Base-by-base conservation (phyloP, 2,329 filamentous ascomycete species). In the Mycocentrospora acerina region DNA sequence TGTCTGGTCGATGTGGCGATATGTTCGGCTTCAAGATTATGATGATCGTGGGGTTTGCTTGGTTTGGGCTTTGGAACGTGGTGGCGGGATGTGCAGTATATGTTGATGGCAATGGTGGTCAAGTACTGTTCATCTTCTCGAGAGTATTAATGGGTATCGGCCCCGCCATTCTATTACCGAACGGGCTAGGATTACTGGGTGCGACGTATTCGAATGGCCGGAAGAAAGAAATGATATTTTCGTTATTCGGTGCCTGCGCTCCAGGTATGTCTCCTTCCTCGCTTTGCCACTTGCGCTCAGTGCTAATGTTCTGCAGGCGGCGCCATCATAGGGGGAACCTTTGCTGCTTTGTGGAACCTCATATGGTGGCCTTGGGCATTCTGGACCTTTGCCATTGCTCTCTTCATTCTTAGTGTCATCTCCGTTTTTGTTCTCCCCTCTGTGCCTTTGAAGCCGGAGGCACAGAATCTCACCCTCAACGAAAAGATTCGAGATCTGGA, bases 131-230 rank as follows among this genome's bases (percentile, higher is more conserved):
- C 41, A 60, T 63, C 24, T 64, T 66, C 27, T 55, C 62, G 1
- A 47, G 68, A 26, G 68, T 62, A 0, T 32, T 71, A 17, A 55
- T 61, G 31, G 75, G 80, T 0, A 73, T 83, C 13, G 84, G 83
- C 0, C 79, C 81, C 0, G 81, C 82, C 0, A 69, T 87, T 24
- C 66, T 76, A 9, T 67, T 86, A 16, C 83, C 84, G 1, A 87
- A 85, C 45, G 80, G 72, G 0, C 63, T 86, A 15, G 82, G 81
- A 2, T 70, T 88, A 10, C 61, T 86, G 0, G 82, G 81, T 2
- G 68, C 70, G 0, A 72, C 76, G 0, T 85, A 83, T 47, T 64
- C 71, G 0, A 77, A 77, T 0, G 81, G 82, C 0, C 68, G 63
- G 35, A 71, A 74, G 41, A 85, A 84, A 59, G 74, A 79, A 32